Evolutionary conservation across 2,329 filamentous ascomycete species (phyloP).

Genomic region (Orbilia blumenaviensis): DNA sequence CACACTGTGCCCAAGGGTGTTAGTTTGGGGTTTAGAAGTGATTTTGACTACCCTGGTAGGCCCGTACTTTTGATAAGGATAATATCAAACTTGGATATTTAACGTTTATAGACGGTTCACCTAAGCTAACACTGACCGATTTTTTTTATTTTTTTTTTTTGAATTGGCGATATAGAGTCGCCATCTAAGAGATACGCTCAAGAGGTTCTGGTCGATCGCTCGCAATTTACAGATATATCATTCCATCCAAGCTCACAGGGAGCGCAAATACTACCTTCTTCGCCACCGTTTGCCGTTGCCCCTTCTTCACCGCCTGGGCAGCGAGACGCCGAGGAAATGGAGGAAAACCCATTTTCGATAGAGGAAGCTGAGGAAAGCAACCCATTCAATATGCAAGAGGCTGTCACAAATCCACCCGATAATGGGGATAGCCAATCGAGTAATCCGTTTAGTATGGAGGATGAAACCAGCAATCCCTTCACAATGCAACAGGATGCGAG

Average conservation of each 20-base stretch:
- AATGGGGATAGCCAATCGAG: neutral
- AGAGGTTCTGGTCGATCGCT: conserved; percentile 29
- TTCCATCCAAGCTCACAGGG: conserved; percentile 48
- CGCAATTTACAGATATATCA: conserved; percentile 35
- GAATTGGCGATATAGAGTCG: conserved; percentile 46
- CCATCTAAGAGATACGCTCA: conserved; percentile 57
- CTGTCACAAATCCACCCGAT: neutral
- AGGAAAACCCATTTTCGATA: conserved; percentile 35
- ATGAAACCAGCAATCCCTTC: conserved; percentile 1
- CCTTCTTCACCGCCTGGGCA: neutral
- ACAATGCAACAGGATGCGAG: neutral
- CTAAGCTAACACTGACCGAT: conserved; percentile 65
- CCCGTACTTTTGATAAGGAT: neutral
- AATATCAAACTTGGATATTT: neutral
- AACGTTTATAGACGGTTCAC: no score
- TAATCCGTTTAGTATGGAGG: conserved; percentile 13
- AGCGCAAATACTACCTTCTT: conserved; percentile 28
- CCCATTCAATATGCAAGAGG: conserved; percentile 35
- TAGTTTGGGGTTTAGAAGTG: conserved; percentile 65
- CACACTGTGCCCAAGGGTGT: conserved; percentile 64
- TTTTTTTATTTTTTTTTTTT: conserved; percentile 56
- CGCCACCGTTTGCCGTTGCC: conserved; percentile 28
- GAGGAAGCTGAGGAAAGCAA: conserved; percentile 28
- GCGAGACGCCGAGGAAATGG: conserved; percentile 8
- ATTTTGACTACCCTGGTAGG: conserved; percentile 62